phyloP scores from a whole-genome alignment of 2,329 filamentous ascomycete species.

The Amauroascus verrucosus region DNA sequence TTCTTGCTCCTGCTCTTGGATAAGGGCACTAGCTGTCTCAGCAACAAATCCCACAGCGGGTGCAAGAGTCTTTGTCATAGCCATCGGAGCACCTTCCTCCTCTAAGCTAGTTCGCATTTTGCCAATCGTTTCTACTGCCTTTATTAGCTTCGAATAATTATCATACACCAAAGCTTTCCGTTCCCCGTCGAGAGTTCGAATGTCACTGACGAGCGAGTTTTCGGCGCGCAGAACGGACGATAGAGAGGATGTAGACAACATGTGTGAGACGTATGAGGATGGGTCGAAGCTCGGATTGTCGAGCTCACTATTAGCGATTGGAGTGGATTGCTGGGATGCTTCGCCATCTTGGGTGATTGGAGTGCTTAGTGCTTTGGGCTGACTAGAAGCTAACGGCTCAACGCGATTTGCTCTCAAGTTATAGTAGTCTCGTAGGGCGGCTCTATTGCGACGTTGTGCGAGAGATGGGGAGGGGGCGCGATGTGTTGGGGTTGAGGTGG shows the following conservation, averaged over 20 bases:
- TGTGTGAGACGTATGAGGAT: constrained; percentile 43
- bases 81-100: constrained; percentile 36
- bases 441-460: constrained; percentile 56
- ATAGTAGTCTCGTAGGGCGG: constrained; percentile 89
- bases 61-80: constrained; percentile 36
- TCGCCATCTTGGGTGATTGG: constrained; percentile 30
- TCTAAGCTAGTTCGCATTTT: constrained; percentile 48
- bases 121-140: constrained; percentile 90
- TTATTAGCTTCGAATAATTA: constrained; percentile 93
- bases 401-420: constrained; percentile 54
- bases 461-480: constrained; percentile 30
- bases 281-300: constrained; percentile 65
- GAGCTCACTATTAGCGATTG: constrained; percentile 47
- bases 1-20: constrained; percentile 32
- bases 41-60: constrained; percentile 37
- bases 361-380: constrained; percentile 28
- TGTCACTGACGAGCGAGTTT: constrained; percentile 51
- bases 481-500: constrained; percentile 32
- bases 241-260: constrained; percentile 34
- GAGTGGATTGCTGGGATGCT: constrained; percentile 30
- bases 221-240: constrained; percentile 38
- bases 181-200: constrained; percentile 83
- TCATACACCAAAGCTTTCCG: constrained; percentile 96
- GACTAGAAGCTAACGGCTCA: constrained; percentile 24
- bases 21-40: constrained; percentile 34